These are phyloP conservation scores for Ampelocalamus luodianensis DNA, from an alignment of 176 grass and related monocot species.

Conservation along the genomic window DNA sequence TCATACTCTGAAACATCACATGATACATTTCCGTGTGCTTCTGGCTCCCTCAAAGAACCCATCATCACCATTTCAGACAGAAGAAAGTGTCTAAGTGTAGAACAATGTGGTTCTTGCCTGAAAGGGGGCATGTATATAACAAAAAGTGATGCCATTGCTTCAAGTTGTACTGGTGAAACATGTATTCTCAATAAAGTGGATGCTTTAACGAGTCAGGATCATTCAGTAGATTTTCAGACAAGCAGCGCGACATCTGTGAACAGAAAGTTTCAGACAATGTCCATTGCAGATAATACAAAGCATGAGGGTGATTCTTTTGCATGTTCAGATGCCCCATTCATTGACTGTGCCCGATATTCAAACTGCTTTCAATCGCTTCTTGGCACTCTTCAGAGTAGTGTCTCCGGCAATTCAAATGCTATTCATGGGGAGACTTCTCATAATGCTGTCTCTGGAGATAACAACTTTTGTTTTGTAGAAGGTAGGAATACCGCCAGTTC, in stretches of 20 bases:
- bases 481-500: not conserved
- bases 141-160: not conserved
- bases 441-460: slow-evolving; percentile 4
- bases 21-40: not conserved
- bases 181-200: not conserved
- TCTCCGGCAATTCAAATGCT: slow-evolving; percentile 24
- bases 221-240: slow-evolving; percentile 15
- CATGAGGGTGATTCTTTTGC: slow-evolving; percentile 21
- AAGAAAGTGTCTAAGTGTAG: slow-evolving; percentile 9
- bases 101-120: not conserved
- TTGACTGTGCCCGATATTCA: not conserved
- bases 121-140: not conserved
- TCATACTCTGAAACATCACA: not conserved
- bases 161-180: not conserved
- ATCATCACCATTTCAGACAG: not conserved
- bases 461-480: not conserved
- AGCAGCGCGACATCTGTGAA: slow-evolving; percentile 49
- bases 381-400: slow-evolving; percentile 12
- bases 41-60: not conserved
- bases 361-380: slow-evolving; percentile 17
- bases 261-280: slow-evolving; percentile 51
- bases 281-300: slow-evolving; percentile 44
- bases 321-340: slow-evolving; percentile 2
- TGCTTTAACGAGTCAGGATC: not conserved
- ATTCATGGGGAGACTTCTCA: slow-evolving; percentile 15